These are phyloP conservation scores for Cymbopogon citratus DNA, from an alignment of 176 grass and related monocot species.

Conservation along the genomic window DNA sequence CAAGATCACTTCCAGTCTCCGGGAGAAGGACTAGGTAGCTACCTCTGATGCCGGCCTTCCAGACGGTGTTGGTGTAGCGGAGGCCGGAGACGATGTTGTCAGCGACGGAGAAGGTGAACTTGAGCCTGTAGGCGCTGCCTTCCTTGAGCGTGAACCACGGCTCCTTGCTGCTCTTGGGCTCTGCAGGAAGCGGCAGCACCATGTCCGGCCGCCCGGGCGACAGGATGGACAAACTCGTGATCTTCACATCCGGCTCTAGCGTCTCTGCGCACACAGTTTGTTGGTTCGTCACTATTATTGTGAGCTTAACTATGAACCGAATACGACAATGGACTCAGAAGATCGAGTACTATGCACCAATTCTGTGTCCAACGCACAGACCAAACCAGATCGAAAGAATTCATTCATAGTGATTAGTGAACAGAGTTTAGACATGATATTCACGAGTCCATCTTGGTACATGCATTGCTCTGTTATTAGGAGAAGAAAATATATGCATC, in stretches of 20 bases:
- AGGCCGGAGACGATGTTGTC: slow-evolving; percentile 96
- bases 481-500: neutral
- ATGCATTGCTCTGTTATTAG: neutral
- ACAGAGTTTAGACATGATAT: neutral
- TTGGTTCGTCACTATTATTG: neutral
- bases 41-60: slow-evolving; percentile 90
- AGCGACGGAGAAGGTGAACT: slow-evolving; percentile 71
- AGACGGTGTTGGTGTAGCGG: slow-evolving; percentile 87
- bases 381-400: neutral
- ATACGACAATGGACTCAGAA: neutral
- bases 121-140: slow-evolving; percentile 83
- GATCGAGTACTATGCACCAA: neutral
- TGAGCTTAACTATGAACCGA: neutral
- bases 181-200: slow-evolving; percentile 56
- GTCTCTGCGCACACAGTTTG: slow-evolving; percentile 45
- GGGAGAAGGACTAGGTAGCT: neutral
- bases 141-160: slow-evolving; percentile 91
- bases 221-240: slow-evolving; percentile 65
- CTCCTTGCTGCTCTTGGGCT: slow-evolving; percentile 42
- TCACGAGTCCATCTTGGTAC: neutral
- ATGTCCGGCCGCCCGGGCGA: slow-evolving; percentile 62
- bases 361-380: neutral
- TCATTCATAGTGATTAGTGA: neutral
- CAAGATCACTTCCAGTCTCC: neutral
- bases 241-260: slow-evolving; percentile 83